These are phyloP conservation scores for Vigna mungo DNA, from an alignment of 306 rosid species.

Conservation along the genomic window DNA sequence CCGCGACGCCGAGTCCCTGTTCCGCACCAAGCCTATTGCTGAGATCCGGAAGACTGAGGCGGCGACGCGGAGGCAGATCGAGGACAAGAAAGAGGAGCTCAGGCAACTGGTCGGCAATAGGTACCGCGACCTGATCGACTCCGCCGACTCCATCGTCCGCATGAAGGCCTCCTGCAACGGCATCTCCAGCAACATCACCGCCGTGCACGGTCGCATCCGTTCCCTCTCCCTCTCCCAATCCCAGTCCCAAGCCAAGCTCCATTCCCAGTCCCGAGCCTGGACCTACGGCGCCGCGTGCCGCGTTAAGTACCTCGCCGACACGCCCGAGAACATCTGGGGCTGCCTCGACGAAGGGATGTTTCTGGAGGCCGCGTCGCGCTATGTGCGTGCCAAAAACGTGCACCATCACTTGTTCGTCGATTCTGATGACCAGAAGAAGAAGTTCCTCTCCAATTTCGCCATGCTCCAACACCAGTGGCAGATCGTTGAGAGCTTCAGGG, in stretches of 20 bases:
- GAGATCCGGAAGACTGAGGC: constrained; percentile 88
- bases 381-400: constrained; percentile 82
- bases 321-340: constrained; percentile 96
- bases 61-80: constrained; percentile 79
- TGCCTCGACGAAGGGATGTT: constrained; percentile 96
- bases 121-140: constrained; percentile 95
- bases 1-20: constrained; percentile 84
- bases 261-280: constrained; percentile 57
- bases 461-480: constrained; percentile 99
- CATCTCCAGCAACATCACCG: constrained; percentile 74
- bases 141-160: constrained; percentile 89
- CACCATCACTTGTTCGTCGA: constrained; percentile 50
- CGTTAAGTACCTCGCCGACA: constrained; percentile 91
- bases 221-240: constrained; percentile 65
- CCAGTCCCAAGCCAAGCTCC: constrained; percentile 39
- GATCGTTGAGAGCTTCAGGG: constrained; percentile 89
- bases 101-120: constrained; percentile 96
- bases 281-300: constrained; percentile 84
- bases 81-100: constrained; percentile 93
- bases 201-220: constrained; percentile 63
- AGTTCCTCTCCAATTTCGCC: constrained; percentile 73
- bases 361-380: constrained; percentile 86
- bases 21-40: constrained; percentile 77
- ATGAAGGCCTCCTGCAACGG: constrained; percentile 76
- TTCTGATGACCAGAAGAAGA: constrained; percentile 45